Percentiles rank a stretch among this genome's conserved stretches.
These are phyloP conservation scores for Cordyceps sp. DNA, from an alignment of 2,329 filamentous ascomycete genomes.

Conservation along the genomic window DNA sequence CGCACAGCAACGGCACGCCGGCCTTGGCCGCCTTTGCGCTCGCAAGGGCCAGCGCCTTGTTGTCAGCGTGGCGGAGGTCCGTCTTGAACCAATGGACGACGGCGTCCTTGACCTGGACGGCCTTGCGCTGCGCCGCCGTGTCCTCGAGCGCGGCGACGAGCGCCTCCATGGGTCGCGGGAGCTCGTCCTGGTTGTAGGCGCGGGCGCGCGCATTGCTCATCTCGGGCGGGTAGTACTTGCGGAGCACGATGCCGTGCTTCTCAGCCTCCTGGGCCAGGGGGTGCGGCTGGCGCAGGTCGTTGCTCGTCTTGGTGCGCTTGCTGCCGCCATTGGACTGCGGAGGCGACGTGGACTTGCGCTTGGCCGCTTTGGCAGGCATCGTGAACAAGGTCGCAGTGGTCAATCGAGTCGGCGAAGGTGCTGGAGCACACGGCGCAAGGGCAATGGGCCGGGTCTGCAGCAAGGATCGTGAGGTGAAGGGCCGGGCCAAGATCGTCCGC, in stretches of 20 bases:
- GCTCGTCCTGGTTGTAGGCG: constrained; percentile 52
- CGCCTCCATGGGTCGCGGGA: constrained; percentile 57
- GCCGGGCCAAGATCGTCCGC: neutral
- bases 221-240: constrained; percentile 69
- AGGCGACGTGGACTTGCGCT: constrained; percentile 11
- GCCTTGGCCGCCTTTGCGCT: constrained; percentile 46
- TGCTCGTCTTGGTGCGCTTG: constrained; percentile 16
- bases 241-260: constrained; percentile 45
- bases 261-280: constrained; percentile 28
- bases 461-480: neutral
- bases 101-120: constrained; percentile 36
- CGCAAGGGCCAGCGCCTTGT: constrained; percentile 52
- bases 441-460: neutral
- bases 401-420: neutral
- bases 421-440: neutral
- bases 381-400: constrained; percentile 5
- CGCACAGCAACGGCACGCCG: constrained; percentile 53
- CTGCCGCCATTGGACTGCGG: constrained; percentile 8
- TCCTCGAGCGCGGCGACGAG: constrained; percentile 44
- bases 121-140: constrained; percentile 36
- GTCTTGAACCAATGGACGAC: constrained; percentile 87
- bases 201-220: constrained; percentile 68
- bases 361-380: constrained; percentile 12
- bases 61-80: constrained; percentile 60
- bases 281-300: constrained; percentile 27